Conservation (phyloP, 768 basidiomycete genomes). For the Harrya chromipes region DNA sequence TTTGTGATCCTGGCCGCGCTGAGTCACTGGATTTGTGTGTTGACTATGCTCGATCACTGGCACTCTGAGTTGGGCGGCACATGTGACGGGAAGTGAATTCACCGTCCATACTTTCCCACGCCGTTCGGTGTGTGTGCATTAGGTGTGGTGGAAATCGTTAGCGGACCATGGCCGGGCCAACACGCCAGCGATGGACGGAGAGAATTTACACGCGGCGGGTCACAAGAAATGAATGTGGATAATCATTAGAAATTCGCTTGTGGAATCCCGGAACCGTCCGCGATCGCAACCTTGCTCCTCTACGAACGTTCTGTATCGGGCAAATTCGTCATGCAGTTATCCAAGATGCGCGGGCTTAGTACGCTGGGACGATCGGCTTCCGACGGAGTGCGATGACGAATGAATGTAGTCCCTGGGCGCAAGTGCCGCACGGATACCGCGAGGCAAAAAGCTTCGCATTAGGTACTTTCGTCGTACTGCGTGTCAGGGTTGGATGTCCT, state of each 20-base stretch:
- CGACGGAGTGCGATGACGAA: conserved; percentile 30
- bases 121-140: conserved; percentile 12
- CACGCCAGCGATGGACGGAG: conserved; percentile 26
- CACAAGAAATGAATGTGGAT: conserved; percentile 27
- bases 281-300: conserved; percentile 7
- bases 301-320: conserved; percentile 11
- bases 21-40: conserved; percentile 58
- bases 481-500: conserved; percentile 30
- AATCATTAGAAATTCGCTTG: conserved; percentile 25
- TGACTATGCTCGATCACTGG: conserved; percentile 58
- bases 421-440: conserved; percentile 34
- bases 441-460: conserved; percentile 29
- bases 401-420: conserved; percentile 24
- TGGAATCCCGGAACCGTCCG: conserved; percentile 24
- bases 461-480: conserved; percentile 30
- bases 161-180: conserved; percentile 18
- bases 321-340: conserved; percentile 6
- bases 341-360: conserved; percentile 20
- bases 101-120: conserved; percentile 22
- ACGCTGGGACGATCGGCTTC: conserved; percentile 21
- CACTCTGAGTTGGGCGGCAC: conserved; percentile 35
- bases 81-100: conserved; percentile 24
- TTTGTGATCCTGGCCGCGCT: conserved; percentile 72
- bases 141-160: conserved; percentile 19
- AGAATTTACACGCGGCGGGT: conserved; percentile 29